These are phyloP conservation scores for Kingdonia uniflora DNA, from an alignment of 164 flowering plant genomes.

Conservation along the genomic window DNA sequence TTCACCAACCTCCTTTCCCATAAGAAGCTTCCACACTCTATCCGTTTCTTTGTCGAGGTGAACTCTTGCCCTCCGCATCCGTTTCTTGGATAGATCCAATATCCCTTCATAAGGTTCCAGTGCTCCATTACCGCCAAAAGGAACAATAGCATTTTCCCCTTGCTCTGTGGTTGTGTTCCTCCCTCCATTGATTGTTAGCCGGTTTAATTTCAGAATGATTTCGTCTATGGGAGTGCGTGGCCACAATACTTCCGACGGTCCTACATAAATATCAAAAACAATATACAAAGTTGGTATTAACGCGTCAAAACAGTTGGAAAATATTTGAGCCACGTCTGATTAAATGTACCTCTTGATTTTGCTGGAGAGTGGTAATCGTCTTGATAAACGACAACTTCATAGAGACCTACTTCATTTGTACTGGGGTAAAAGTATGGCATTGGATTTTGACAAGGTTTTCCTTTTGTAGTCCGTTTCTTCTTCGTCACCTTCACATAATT, in stretches of 20 bases:
- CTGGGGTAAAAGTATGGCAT: not conserved
- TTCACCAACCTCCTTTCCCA: slow-evolving; percentile 43
- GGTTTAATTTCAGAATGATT: slow-evolving; percentile 24
- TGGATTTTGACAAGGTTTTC: slow-evolving; percentile 7
- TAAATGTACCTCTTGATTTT: slow-evolving; percentile 16
- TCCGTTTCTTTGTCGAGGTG: slow-evolving; percentile 58
- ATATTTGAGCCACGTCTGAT: too few relatives aligned
- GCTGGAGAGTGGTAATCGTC: not conserved
- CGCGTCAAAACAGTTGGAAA: too few relatives aligned
- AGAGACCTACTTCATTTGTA: slow-evolving; percentile 3
- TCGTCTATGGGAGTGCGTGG: slow-evolving; percentile 26
- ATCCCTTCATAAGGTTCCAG: slow-evolving; percentile 35
- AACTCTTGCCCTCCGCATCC: slow-evolving; percentile 36
- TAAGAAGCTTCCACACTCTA: slow-evolving; percentile 58
- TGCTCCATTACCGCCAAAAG: slow-evolving; percentile 33
- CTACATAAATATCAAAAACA: too few relatives aligned
- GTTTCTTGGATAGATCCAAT: slow-evolving; percentile 33
- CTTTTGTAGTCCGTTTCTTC: slow-evolving; percentile 30
- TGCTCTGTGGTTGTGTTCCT: slow-evolving; percentile 3
- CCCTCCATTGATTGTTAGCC: slow-evolving; percentile 32
- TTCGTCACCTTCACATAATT: slow-evolving; percentile 16
- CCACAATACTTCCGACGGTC: too few relatives aligned
- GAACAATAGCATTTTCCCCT: slow-evolving; percentile 42
- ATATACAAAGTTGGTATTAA: too few relatives aligned
- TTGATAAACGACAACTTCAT: slow-evolving; percentile 1